Evolutionary conservation across 345 rosid genomes (phyloP).

Genomic region (Camelina hispida): DNA sequence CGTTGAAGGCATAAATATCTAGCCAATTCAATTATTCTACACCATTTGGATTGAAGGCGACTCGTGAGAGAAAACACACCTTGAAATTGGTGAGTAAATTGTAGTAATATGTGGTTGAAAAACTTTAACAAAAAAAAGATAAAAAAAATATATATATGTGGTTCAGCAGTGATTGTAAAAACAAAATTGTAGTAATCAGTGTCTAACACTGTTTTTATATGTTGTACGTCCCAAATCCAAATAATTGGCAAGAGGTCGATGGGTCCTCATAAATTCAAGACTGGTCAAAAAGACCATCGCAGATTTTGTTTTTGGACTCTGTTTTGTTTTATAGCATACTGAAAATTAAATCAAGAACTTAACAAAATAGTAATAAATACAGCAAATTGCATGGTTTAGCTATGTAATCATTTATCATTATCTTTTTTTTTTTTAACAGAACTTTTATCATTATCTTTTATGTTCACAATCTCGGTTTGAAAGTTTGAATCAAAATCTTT

Average conservation of each 20-base stretch:
- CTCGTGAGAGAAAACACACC: constrained; percentile 18
- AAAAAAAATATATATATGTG: neutral
- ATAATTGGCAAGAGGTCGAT: constrained; percentile 27
- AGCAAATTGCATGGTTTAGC: constrained; percentile 17
- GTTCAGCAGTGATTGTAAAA: neutral
- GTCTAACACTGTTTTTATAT: constrained; percentile 21
- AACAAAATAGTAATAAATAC: neutral
- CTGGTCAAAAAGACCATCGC: constrained; percentile 33
- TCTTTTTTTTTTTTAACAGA: too few relatives aligned
- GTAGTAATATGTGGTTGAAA: neutral
- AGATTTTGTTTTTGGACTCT: constrained; percentile 3
- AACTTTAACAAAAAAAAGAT: neutral
- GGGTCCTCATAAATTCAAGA: constrained; percentile 32
- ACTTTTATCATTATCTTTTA: too few relatives aligned
- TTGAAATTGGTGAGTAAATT: constrained; percentile 29
- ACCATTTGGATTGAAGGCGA: neutral
- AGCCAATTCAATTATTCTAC: neutral
- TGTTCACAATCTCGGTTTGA: neutral
- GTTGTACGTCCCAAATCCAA: constrained; percentile 33
- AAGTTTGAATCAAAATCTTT: neutral
- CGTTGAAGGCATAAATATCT: neutral
- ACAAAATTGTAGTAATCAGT: constrained; percentile 1
- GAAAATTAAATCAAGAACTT: neutral
- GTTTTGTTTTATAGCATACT: constrained; percentile 16
- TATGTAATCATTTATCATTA: neutral